These are phyloP conservation scores for Dactylonectria macrodidyma DNA, from an alignment of 2,329 filamentous ascomycete genomes.

Conservation along the genomic window DNA sequence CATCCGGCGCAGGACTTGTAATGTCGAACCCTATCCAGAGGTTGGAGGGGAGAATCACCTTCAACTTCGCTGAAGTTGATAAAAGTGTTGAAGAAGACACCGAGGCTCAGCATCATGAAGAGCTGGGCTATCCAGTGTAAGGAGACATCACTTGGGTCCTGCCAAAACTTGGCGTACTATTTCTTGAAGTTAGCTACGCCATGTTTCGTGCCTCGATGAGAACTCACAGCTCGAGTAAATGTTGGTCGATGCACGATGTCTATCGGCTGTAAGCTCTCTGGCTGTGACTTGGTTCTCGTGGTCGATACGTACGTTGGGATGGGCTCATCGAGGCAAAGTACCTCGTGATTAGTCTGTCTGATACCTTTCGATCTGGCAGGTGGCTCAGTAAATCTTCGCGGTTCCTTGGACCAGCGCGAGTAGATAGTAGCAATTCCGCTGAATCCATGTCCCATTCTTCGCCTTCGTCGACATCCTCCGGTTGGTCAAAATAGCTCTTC, in stretches of 20 bases:
- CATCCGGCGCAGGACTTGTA: conserved; percentile 67
- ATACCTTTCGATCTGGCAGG: conserved; percentile 62
- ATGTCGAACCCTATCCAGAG: conserved; percentile 61
- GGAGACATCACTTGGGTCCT: conserved; percentile 55
- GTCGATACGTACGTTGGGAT: conserved; percentile 60
- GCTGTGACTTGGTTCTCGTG: neutral
- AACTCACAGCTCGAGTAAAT: conserved; percentile 62
- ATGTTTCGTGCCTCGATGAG: neutral
- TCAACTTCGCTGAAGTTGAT: conserved; percentile 61
- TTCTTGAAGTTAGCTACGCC: conserved; percentile 20
- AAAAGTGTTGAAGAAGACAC: conserved; percentile 61
- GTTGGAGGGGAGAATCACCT: conserved; percentile 55
- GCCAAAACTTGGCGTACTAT: conserved; percentile 66
- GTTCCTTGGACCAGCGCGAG: conserved; percentile 55
- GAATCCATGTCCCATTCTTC: conserved; percentile 55
- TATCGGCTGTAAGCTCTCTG: conserved; percentile 44
- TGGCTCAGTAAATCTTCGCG: conserved; percentile 63
- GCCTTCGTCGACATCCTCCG: conserved; percentile 55
- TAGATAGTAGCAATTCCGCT: conserved; percentile 61
- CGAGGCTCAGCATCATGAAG: conserved; percentile 63
- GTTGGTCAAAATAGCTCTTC: conserved; percentile 70
- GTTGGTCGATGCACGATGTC: conserved; percentile 68
- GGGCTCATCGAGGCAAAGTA: conserved; percentile 70
- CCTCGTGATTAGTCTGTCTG: conserved; percentile 65
- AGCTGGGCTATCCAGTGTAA: conserved; percentile 67